Evolutionary conservation across 148 eudicot species (phyloP), one percentile per base, ranked within the genome.

Genomic region (Rhododendron mucronatum): DNA sequence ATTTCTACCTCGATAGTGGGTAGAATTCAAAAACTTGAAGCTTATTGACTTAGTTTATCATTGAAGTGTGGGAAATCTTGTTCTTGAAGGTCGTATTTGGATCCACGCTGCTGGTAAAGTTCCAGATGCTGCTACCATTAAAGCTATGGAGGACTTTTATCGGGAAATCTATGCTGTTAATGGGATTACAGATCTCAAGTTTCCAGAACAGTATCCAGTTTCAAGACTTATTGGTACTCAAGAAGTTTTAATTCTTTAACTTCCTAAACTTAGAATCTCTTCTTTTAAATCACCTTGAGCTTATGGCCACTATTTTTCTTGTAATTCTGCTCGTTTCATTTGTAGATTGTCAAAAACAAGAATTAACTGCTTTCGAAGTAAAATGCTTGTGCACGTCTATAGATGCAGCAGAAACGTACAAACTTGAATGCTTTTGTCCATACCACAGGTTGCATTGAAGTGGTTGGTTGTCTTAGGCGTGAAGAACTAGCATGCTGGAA

Each of bases 41-140:
- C 18, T 47, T 47, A 48, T 83, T 65, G 67, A 20, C n/a, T 14
- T 75, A 16, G 55, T 44, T 11, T 23, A 6, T 69, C 47, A 53
- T 84, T 75, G 3, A 67, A 67, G 12, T 73, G 45, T 73, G 44
- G 33, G 12, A 51, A 84, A 48, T 74, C 47, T 74, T 48, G 18
- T 44, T 77, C 26, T 50, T 83, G 35, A 83, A 96, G 99, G 99
- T 78, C 93, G 96, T 11, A 92, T 96, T 83, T 96, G 99, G 99
- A 96, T 96, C 77, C 99, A 96, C 88, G 98, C 99, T 83, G 99
- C 99, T 28, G 88, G 98, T 89, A 96, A 96, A 90, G 89, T 95
- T 80, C 98, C 99, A 48, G 99, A 96, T 13, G 87, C 88, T 67
- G 94, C 89, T 37, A 96, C 95, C 80, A 93, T 95, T 74, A 94